Evolutionary conservation across 345 rosid species (phyloP), one percentile per base, ranked within the genome.

Genomic region (Populus deltoides): DNA sequence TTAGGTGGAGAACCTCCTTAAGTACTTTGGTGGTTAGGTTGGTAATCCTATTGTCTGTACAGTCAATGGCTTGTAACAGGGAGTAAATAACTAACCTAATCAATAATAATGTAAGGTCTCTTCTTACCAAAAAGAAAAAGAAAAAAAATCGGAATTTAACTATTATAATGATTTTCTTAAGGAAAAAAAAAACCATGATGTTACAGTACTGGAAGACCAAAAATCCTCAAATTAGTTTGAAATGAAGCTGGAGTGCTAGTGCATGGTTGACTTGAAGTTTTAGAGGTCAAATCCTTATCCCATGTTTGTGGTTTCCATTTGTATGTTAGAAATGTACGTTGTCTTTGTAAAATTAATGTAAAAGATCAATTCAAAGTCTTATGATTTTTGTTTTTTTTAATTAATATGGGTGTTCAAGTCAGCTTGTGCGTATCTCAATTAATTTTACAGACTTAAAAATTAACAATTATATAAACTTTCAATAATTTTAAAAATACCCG

Each of bases 371-470:
- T n/a, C 27, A 5, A 18, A 8, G 15, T n/a, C 63, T 25, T 6
- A 18, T 18, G n/a, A 0, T 31, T 2, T 31, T 2, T 31, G 0
- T 4, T 33, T 4, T 4, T 0, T 33, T 33, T 33, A 0, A 0
- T 33, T 33, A 4, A 33, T 33, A 4, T 33, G 1, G 4, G 0
- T 33, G 4, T 33, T 33, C 0, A 0, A 0, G 0, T 33, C 4
- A 33, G 1, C 0, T 33, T 33, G 0, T 4, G 0, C 0, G 4
- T 33, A 4, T 0, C 0, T 33, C 0, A 0, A 33, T 0, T 33
- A 33, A 33, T 4, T 0, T 3, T 33, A 33, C 0, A 4, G 0
- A 0, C 3, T 0, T 0, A 4, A 0, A 33, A 33, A 4, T 33
- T 33, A 33, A 4, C 0, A 0, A 33, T 0, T 0, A 33, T 4